phyloP scores from a whole-genome alignment of 148 eudicot genomes.

The Arbutus unedo region DNA sequence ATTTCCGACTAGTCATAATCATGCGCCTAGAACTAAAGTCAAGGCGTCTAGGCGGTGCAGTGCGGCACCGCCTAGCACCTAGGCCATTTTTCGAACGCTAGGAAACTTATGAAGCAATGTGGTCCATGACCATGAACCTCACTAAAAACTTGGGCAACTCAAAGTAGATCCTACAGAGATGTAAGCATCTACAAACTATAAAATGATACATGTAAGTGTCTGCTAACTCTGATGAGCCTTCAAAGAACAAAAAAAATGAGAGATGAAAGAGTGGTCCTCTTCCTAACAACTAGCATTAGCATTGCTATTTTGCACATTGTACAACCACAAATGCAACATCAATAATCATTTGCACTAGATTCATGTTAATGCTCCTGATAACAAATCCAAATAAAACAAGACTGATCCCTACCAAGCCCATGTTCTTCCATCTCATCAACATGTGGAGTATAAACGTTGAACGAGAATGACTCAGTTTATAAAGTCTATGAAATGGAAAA shows the following conservation, averaged over 20 bases:
- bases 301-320: neutral
- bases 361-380: neutral
- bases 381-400: neutral
- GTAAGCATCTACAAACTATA: neutral
- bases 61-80: too few relatives aligned
- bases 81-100: neutral
- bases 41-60: too few relatives aligned
- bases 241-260: neutral
- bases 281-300: neutral
- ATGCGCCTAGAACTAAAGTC: too few relatives aligned
- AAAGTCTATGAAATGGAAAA: neutral
- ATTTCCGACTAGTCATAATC: too few relatives aligned
- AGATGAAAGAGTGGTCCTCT: neutral
- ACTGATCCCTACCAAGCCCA: neutral
- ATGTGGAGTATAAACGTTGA: neutral
- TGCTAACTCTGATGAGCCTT: neutral
- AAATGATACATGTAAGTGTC: neutral
- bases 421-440: neutral
- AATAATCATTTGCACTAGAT: neutral
- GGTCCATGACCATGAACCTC: neutral
- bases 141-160: neutral
- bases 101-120: neutral
- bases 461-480: neutral
- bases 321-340: neutral
- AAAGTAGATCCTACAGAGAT: neutral